Evolutionary conservation across 2,329 filamentous ascomycete genomes (phyloP), one percentile per base, ranked within the genome.

Genomic region (Exophiala aquamarina): DNA sequence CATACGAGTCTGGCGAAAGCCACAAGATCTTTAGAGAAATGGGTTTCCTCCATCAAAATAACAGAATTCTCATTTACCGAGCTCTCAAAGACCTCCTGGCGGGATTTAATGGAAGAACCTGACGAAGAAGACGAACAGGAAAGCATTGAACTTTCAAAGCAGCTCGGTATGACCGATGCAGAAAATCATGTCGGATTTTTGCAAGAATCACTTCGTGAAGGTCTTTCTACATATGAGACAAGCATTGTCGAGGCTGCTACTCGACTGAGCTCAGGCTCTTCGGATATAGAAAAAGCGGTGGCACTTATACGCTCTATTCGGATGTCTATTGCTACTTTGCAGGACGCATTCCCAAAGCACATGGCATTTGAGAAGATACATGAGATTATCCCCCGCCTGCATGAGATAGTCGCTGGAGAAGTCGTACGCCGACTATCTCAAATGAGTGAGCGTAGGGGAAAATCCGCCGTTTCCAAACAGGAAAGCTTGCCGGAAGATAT

Each of bases 41-140:
- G 54, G 52, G 42, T 56, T 11, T 21, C 36, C 7, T 42, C 29
- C 26, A 40, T 50, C 4, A 36, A 54, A 21, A 18, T 28, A 3
- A 45, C 41, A 14, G 34, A 49, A 18, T 34, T 19, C 15, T 47
- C 44, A 9, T 42, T 59, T 10, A 34, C 53, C 11, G 35, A 49
- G 3, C 38, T 53, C 5, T 19, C 39, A 7, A 52, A 41, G 29
- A 44, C 48, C 5, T 42, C 54, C 17, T 61, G 58, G 58, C 44
- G 53, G 34, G 57, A 58, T 31, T 38, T 57, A 14, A 33, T 61
- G n/a, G 58, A 61, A 44, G 57, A 61, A 32, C 50, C 55, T 11
- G 57, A 59, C 46, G 57, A 61, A 26, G 58, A 59, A 15, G 32
- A 59, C 18, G 57, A 59, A 39, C 54, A 55, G 11, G 48, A 54